These are phyloP conservation scores for Erodium moschatum DNA, from an alignment of 441 rosid genomes.

Conservation along the genomic window DNA sequence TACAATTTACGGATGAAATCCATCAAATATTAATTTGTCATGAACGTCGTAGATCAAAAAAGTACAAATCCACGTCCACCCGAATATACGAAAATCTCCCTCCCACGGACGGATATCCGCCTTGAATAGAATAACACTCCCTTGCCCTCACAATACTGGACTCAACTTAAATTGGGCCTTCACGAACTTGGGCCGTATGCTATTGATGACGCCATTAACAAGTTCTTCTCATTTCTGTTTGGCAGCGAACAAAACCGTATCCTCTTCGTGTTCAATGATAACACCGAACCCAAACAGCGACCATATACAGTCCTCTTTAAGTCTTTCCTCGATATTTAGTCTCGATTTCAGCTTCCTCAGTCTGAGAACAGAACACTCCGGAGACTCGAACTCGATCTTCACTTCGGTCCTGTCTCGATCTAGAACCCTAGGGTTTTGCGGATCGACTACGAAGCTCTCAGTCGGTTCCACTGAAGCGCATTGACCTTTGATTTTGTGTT, in stretches of 20 bases:
- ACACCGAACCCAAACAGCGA: neutral
- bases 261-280: neutral
- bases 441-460: conserved; percentile 3
- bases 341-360: conserved; percentile 5
- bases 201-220: neutral
- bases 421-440: conserved; percentile 6
- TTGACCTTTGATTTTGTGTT: neutral
- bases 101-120: too few relatives aligned
- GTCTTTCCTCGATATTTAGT: neutral
- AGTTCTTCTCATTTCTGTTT: neutral
- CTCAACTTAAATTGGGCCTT: too few relatives aligned
- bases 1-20: too few relatives aligned
- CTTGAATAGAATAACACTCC: neutral
- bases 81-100: too few relatives aligned
- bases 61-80: too few relatives aligned
- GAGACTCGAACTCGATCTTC: neutral
- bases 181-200: neutral
- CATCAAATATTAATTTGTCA: too few relatives aligned
- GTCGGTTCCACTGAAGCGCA: neutral
- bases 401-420: conserved; percentile 4
- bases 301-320: neutral
- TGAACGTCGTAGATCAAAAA: too few relatives aligned
- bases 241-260: neutral
- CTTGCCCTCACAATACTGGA: too few relatives aligned
- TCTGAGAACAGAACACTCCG: neutral